Base-by-base conservation (phyloP, 495 filamentous ascomycete species). In the Penicillium simplicissimum region DNA sequence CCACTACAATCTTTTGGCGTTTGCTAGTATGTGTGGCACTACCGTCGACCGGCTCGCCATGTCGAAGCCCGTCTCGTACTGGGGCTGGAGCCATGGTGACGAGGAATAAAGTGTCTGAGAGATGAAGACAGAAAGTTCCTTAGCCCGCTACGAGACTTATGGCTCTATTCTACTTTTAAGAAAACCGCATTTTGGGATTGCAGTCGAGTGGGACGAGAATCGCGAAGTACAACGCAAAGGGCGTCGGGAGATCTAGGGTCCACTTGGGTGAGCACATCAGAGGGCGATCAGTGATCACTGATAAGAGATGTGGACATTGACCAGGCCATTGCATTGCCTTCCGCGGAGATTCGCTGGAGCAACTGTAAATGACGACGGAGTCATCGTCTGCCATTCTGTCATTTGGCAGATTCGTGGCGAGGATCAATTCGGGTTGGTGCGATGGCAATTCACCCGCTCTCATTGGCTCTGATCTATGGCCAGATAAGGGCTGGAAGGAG, bases 1-100 rank as follows among this genome's bases (percentile, higher is more conserved):
- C 91, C 35, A 98, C 85, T 0, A 97, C 92, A 36, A 97, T 79
- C 67, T 81, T 88, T 65, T 92, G 91, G 55, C 88, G 71, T 38
- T 64, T 57, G 36, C 6, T 45, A 53, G 40, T 40, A 56, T 49
- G 33, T n/a, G 48, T 19, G 7, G 62, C 52, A 43, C 63, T 69
- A 64, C 59, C 66, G 58, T 70, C 64, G 35, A 72, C 67, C 58
- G 69, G 61, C 48, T 75, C 73, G 37, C 68, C 63, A 33, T 67
- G 63, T 48, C 67, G 67, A 33, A 72, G 64, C 51, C 71, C 70
- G 52, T 76, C 73, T 17, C 77, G 61, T 53, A 77, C 63, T 19
- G 74, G 73, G 38, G 38, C 28, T 31, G 28, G 28, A 3, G 28
- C 28, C 76, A 77, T 79, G 14, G 52, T 65, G 61, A 40, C 28